Percentiles rank a stretch among this genome's conserved stretches.
phyloP scores from a whole-genome alignment of 2,329 filamentous ascomycete genomes.

The Mariannaea elegans region DNA sequence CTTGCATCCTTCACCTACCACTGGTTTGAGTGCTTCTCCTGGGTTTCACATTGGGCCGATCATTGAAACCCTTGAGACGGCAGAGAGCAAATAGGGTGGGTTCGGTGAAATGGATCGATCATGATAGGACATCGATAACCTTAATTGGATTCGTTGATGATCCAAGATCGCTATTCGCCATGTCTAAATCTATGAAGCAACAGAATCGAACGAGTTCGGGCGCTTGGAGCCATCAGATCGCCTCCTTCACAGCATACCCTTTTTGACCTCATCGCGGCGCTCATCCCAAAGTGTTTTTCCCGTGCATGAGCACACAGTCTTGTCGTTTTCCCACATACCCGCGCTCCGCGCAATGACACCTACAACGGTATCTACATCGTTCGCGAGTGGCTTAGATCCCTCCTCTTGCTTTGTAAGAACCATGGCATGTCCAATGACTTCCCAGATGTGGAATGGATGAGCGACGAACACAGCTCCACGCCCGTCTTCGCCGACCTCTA shows the following conservation, averaged over 20 bases:
- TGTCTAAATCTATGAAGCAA: slow-evolving; percentile 11
- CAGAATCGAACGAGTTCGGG: slow-evolving; percentile 13
- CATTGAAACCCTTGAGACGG: not conserved
- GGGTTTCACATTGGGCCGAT: slow-evolving; percentile 29
- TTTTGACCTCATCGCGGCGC: slow-evolving; percentile 85
- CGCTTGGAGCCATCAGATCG: slow-evolving; percentile 9
- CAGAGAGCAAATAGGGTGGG: slow-evolving; percentile 7
- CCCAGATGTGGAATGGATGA: slow-evolving; percentile 87
- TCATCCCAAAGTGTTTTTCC: slow-evolving; percentile 99
- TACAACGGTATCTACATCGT: slow-evolving; percentile 86
- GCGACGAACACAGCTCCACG: slow-evolving; percentile 84
- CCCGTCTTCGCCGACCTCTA: slow-evolving; percentile 80
- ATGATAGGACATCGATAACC: slow-evolving; percentile 25
- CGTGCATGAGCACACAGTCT: slow-evolving; percentile 96
- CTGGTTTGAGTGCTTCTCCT: slow-evolving; percentile 8
- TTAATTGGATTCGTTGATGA: slow-evolving; percentile 19
- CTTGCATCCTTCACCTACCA: slow-evolving; percentile 27
- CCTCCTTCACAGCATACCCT: slow-evolving; percentile 81
- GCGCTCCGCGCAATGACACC: slow-evolving; percentile 95
- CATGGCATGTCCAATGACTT: slow-evolving; percentile 93
- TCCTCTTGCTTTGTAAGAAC: slow-evolving; percentile 77
- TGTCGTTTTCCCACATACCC: slow-evolving; percentile 99
- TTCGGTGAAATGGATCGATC: slow-evolving; percentile 21
- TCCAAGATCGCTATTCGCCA: slow-evolving; percentile 15
- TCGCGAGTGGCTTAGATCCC: slow-evolving; percentile 62